phyloP scores from a whole-genome alignment of 2,329 filamentous ascomycete species.

The Chalara sp. region DNA sequence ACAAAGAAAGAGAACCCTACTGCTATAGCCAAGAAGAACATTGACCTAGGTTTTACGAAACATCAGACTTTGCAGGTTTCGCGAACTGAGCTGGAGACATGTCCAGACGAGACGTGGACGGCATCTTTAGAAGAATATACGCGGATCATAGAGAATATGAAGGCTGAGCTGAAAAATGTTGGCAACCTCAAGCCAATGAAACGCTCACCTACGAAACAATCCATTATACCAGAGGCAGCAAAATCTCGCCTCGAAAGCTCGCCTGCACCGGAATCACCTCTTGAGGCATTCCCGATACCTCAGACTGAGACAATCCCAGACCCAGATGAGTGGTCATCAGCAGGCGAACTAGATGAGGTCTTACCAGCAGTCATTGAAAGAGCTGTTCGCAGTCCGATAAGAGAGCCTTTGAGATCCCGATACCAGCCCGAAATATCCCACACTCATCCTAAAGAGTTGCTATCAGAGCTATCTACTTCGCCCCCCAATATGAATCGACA shows the following conservation, averaged over 20 bases:
- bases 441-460: neutral
- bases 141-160: conserved; percentile 23
- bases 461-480: neutral
- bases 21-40: conserved; percentile 15
- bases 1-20: conserved; percentile 18
- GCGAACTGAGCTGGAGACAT: conserved; percentile 24
- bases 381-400: neutral
- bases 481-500: neutral
- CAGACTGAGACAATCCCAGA: neutral
- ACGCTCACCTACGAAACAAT: conserved; percentile 5
- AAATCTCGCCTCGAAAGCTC: neutral
- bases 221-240: conserved; percentile 3
- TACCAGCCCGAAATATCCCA: too few species aligned
- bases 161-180: conserved; percentile 21
- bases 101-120: neutral
- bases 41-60: conserved; percentile 46
- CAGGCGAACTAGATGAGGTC: conserved; percentile 14
- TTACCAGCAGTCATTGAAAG: conserved; percentile 1
- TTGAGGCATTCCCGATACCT: neutral
- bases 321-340: conserved; percentile 19
- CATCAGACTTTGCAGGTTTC: conserved; percentile 44
- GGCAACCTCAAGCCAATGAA: conserved; percentile 14
- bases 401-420: neutral
- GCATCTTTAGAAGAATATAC: conserved; percentile 22
- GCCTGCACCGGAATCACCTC: neutral